A percentile compares a stretch with the other conserved stretches of the same genome.
phyloP scores from a whole-genome alignment of 352 stramenopile genomes.

The Saprolegnia parasitica region DNA sequence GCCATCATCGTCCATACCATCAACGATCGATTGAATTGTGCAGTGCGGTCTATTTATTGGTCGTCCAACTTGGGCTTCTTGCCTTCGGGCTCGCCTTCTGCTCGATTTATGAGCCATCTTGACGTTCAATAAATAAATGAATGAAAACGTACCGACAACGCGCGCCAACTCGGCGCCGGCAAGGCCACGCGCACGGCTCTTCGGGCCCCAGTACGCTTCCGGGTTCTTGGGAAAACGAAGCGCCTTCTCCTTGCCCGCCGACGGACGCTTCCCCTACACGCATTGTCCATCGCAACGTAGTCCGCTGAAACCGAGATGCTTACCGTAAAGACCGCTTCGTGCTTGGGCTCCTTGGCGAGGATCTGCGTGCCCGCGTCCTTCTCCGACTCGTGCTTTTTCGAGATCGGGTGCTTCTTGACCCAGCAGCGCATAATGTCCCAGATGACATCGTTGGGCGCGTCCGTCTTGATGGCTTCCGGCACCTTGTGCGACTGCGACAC shows the following conservation, averaged over 20 bases:
- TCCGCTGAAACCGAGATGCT: constrained; percentile 26
- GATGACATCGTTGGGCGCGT: constrained; percentile 95
- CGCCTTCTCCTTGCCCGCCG: constrained; percentile 80
- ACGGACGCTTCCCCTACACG: constrained; percentile 30
- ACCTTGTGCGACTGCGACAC: constrained; percentile 98
- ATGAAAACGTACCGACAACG: constrained; percentile 22
- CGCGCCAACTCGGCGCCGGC: constrained; percentile 21
- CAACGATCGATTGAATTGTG: no score
- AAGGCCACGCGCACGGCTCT: constrained; percentile 75
- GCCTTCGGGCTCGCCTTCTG: constrained; percentile 56
- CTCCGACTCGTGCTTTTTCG: constrained; percentile 74
- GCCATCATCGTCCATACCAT: no score
- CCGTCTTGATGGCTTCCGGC: constrained; percentile 97
- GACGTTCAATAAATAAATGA: not conserved
- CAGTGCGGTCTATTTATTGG: constrained; percentile 25
- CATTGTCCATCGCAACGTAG: not conserved
- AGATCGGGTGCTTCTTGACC: constrained; percentile 92
- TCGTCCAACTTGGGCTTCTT: constrained; percentile 76
- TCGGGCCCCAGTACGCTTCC: constrained; percentile 95
- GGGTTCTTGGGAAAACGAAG: constrained; percentile 93
- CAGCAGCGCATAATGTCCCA: constrained; percentile 98
- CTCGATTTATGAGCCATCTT: not conserved
- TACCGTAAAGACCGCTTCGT: constrained; percentile 81
- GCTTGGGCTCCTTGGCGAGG: constrained; percentile 72
- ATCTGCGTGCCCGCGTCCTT: constrained; percentile 75